Evolutionary conservation across 306 rosid genomes (phyloP), one percentile per base, ranked within the genome.

Genomic region (Acmispon strigosus): DNA sequence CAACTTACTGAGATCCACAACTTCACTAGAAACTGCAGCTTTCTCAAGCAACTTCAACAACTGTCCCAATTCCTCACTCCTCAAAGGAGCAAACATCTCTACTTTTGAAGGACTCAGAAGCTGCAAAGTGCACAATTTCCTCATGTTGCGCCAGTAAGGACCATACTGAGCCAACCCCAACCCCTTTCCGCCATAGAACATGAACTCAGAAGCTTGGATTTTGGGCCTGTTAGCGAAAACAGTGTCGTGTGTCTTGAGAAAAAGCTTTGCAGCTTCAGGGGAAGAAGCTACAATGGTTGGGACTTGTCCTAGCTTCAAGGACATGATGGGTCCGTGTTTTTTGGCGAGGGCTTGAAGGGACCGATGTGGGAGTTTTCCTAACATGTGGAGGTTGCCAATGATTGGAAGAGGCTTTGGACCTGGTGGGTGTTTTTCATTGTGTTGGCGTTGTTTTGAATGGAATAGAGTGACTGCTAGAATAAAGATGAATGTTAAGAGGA

Each of bases 181-280:
- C 2, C 82, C 87, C 20, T 78, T 72, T 13, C 68, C 1, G 10
- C 76, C 78, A n/a, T 71, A 80, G 11, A 39, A 3, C 6, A 86
- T 12, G 14, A 39, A n/a, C 10, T 83, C 51, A 1, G 68, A 13
- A 4, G 72, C 75, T 29, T 79, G 64, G 1, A 22, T 7, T 10
- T 18, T 60, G 0, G 84, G 84, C 13, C 84, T 45, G 49, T 51
- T 71, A 10, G 79, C 69, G 0, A 79, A 83, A 53, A 4, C 12
- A 8, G 43, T 5, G 80, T 87, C 89, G 14, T 85, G 78, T 5
- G 85, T 87, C 66, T 76, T 87, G 60, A 90, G 89, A 72, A 87
- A 82, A 7, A 66, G 83, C 49, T 90, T 70, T 0, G 89, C 92
- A 5, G 81, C 43, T 44, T 48, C 55, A 5, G 89, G 68, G 19